These are phyloP conservation scores for Schrenkiella parvula DNA, from an alignment of 345 rosid genomes.

Conservation along the genomic window DNA sequence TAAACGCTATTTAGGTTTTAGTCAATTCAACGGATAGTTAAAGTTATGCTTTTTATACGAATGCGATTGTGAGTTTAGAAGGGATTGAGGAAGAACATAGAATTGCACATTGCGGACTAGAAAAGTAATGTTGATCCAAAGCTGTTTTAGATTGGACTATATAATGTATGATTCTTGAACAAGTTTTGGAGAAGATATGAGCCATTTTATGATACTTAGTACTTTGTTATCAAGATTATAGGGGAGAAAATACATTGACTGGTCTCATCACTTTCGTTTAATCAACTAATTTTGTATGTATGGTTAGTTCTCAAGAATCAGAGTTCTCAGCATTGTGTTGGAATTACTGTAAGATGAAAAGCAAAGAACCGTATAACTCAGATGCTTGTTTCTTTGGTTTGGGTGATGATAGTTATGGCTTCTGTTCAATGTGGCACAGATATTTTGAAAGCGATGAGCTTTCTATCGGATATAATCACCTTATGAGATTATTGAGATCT, in stretches of 20 bases:
- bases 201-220: not conserved
- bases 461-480: not conserved
- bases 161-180: not conserved
- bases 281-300: not conserved
- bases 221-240: not conserved
- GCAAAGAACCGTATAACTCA: not conserved
- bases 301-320: not conserved
- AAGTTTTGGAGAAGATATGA: not conserved
- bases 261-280: not conserved
- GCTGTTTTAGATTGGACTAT: not conserved
- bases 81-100: not conserved
- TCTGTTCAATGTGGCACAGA: not conserved
- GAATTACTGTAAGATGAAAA: not conserved
- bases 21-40: not conserved
- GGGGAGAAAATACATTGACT: not conserved
- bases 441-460: not conserved
- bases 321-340: constrained; percentile 1
- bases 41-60: not conserved
- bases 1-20: constrained; percentile 19
- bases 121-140: not conserved
- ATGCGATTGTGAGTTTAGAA: not conserved
- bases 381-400: not conserved
- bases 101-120: not conserved
- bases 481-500: not conserved
- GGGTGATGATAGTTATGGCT: not conserved